Evolutionary conservation across 495 filamentous ascomycete species (phyloP).

Genomic region (Schizothecium vesticola): DNA sequence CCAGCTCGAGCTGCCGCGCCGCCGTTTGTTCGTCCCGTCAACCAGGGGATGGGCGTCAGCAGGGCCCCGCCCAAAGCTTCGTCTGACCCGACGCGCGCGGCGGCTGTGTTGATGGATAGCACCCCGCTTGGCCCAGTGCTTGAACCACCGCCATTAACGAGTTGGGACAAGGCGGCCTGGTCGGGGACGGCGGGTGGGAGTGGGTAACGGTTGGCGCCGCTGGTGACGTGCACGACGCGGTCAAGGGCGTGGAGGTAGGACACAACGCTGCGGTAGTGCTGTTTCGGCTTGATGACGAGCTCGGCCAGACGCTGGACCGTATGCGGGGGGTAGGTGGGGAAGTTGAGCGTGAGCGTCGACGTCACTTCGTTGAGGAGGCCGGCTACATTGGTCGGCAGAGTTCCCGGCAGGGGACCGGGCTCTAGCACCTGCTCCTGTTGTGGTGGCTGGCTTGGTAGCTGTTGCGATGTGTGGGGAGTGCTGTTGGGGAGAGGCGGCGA

Average conservation of each 20-base stretch:
- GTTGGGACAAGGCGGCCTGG: constrained; percentile 34
- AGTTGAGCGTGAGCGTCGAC: constrained; percentile 60
- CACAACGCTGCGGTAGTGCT: constrained; percentile 73
- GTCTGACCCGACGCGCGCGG: constrained; percentile 60
- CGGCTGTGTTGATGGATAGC: constrained; percentile 29
- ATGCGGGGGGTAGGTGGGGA: constrained; percentile 74
- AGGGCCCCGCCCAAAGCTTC: constrained; percentile 88
- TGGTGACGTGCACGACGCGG: constrained; percentile 88
- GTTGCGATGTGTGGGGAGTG: neutral
- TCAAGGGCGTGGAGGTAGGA: constrained; percentile 88
- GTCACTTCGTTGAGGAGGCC: constrained; percentile 61
- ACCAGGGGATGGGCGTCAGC: constrained; percentile 91
- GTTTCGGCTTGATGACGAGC: constrained; percentile 70
- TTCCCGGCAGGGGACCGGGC: constrained; percentile 10
- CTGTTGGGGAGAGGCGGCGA: neutral
- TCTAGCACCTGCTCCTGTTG: constrained; percentile 13
- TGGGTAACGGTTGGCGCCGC: constrained; percentile 71
- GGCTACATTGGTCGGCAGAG: constrained; percentile 59
- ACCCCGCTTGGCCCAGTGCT: constrained; percentile 35
- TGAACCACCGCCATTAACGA: constrained; percentile 59
- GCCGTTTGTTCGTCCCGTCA: constrained; percentile 37
- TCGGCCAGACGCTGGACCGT: constrained; percentile 91
- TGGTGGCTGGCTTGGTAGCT: neutral
- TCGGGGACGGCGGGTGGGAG: constrained; percentile 59
- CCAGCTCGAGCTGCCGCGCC: constrained; percentile 13